phyloP scores from a whole-genome alignment of 164 flowering plant genomes.

The Vitis rotundifolia region DNA sequence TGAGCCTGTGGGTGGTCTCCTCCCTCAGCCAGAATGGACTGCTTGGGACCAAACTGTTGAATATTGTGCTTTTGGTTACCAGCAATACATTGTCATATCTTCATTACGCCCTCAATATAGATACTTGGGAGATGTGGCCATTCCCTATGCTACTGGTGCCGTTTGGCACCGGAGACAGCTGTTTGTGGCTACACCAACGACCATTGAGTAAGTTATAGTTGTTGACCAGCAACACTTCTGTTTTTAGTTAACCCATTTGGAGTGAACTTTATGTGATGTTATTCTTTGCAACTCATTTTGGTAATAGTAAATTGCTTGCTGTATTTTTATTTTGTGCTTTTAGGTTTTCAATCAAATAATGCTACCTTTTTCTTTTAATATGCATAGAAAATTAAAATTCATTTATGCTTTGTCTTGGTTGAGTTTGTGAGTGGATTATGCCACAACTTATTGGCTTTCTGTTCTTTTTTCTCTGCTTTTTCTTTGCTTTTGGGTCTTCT shows the following conservation, averaged over 20 bases:
- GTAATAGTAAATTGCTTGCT: too few relatives aligned
- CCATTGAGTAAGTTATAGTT: constrained; percentile 77
- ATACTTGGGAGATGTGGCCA: constrained; percentile 98
- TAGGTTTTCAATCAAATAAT: too few relatives aligned
- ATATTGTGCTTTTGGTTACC: constrained; percentile 98
- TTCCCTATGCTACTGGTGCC: constrained; percentile 88
- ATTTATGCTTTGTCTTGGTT: too few relatives aligned
- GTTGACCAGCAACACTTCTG: not conserved
- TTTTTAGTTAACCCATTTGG: not conserved
- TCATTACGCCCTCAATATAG: constrained; percentile 95
- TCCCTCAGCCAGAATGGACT: constrained; percentile 99
- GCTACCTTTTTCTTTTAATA: too few relatives aligned
- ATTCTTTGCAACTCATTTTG: too few relatives aligned
- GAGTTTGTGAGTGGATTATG: too few relatives aligned
- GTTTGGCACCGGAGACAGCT: constrained; percentile 99
- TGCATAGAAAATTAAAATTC: too few relatives aligned
- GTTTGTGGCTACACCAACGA: constrained; percentile 94
- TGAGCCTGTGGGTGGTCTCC: constrained; percentile 91
- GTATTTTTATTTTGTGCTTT: too few relatives aligned
- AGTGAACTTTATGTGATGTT: too few relatives aligned
- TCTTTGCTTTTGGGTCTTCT: too few relatives aligned
- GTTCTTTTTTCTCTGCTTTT: too few relatives aligned
- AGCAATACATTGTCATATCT: constrained; percentile 83
- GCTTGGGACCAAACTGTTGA: constrained; percentile 99
- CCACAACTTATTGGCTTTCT: too few relatives aligned